Base-by-base conservation (phyloP, 169 alveolate species). In the Neospora caninum region DNA sequence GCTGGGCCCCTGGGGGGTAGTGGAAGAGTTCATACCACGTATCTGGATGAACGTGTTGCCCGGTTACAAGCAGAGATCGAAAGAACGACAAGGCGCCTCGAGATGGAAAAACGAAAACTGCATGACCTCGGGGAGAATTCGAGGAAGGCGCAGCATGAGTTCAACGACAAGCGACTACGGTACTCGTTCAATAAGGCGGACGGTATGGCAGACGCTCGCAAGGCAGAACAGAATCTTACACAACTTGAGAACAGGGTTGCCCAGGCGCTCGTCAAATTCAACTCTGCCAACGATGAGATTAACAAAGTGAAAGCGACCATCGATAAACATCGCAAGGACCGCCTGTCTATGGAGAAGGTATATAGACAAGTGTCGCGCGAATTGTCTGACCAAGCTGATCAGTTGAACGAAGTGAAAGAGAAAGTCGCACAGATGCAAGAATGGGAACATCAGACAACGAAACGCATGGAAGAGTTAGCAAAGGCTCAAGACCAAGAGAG, bases 291-390 rank as follows among this genome's bases (percentile, higher is more conserved):
- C 20, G 39, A 78, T 34, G 93, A 67, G 49, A 70, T 89, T 4
- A 41, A 78, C 2, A 78, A 67, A 25, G 49, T 89, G n/a, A 78
- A 78, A 22, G 70, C 87, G 6, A 41, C 78, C 25, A 89, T 89
- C 45, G 93, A 89, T 39, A 89, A 89, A 70, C 93, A 89, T 41
- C 38, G 93, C 10, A 89, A 70, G n/a, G 93, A 89, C 36, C 64
- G 93, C 70, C 42, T 89, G 38, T 67, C 93, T 10, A 39, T 89
- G 64, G 88, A 89, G 0, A 78, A 89, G 42, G 93, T 89, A 20
- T 39, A 69, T 42, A 42, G 88, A 42, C 73, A 89, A 22, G 87
- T 89, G 31, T 13, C 87, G 0, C 42, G 45, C 25, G 93, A 89
- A 34, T 58, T 89, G 36, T 25, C 80, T 29, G 41, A 67, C 36